Percentiles rank a stretch among this genome's conserved stretches.
phyloP scores from a whole-genome alignment of 169 alveolate species.

The Cryptosporidium viatorum region DNA sequence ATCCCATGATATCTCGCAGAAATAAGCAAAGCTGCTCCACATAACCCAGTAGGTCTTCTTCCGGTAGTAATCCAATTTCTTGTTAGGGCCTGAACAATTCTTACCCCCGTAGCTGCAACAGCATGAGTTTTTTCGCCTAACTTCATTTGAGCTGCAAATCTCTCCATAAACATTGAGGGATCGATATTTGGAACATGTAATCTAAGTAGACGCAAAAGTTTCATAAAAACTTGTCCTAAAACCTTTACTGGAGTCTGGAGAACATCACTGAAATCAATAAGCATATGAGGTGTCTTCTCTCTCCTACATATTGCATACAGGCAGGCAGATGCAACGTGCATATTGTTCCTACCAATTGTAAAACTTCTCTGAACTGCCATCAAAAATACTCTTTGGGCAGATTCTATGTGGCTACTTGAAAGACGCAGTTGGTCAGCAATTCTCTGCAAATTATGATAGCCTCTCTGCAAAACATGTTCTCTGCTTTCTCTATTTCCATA shows the following conservation, averaged over 20 bases:
- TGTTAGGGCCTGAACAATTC: conserved; percentile 96
- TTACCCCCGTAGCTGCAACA: conserved; percentile 94
- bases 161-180: conserved; percentile 95
- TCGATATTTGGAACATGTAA: conserved; percentile 93
- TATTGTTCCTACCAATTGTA: conserved; percentile 93
- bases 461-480: conserved; percentile 84
- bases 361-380: conserved; percentile 94
- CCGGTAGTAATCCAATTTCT: conserved; percentile 98
- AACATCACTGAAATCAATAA: conserved; percentile 95
- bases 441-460: conserved; percentile 86
- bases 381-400: conserved; percentile 91
- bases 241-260: conserved; percentile 90
- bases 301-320: conserved; percentile 93
- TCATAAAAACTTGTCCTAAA: conserved; percentile 90
- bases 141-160: conserved; percentile 94
- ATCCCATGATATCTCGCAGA: conserved; percentile 96
- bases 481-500: conserved; percentile 85
- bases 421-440: conserved; percentile 88
- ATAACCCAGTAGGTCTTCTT: conserved; percentile 97
- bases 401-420: conserved; percentile 86
- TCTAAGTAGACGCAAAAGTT: conserved; percentile 88
- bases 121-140: conserved; percentile 91
- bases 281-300: conserved; percentile 92
- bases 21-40: conserved; percentile 99
- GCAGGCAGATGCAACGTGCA: conserved; percentile 94